Conservation (phyloP, 2,329 filamentous ascomycete species). For the Fusarium drepaniforme region DNA sequence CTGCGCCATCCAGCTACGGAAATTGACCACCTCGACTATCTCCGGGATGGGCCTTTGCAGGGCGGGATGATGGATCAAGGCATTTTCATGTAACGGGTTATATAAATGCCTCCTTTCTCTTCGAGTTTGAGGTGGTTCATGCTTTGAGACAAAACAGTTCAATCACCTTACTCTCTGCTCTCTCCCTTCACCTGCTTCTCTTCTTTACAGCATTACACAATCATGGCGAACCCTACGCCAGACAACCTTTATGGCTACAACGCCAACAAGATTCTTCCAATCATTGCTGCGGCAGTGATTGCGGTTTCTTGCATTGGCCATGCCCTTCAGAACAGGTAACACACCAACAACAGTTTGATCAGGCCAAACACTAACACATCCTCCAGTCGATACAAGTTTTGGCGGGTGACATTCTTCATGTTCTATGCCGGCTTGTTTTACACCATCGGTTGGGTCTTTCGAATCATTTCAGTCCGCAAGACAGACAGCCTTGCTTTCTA, state of each 20-base stretch:
- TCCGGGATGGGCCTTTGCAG: not conserved
- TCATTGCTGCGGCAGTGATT: conserved; percentile 34
- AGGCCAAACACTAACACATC: not conserved
- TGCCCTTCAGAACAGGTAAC: conserved; percentile 34
- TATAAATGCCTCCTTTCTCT: not conserved
- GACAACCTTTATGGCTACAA: conserved; percentile 42
- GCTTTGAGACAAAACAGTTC: not conserved
- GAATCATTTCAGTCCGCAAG: conserved; percentile 33
- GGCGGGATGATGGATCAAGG: not conserved
- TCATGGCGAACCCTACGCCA: conserved; percentile 28
- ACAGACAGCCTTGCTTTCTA: conserved; percentile 38
- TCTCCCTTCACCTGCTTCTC: not conserved
- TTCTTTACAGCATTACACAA: not conserved
- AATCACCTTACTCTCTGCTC: not conserved
- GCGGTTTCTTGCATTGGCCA: conserved; percentile 32
- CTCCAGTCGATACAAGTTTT: conserved; percentile 39
- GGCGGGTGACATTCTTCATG: conserved; percentile 44
- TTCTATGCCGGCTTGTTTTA: conserved; percentile 43
- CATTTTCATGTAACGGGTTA: not conserved
- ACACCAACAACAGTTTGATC: not conserved
- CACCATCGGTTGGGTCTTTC: conserved; percentile 34
- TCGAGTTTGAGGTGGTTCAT: not conserved
- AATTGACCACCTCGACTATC: not conserved
- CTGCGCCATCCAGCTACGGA: conserved; percentile 20
- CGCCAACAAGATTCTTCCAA: conserved; percentile 41